Evolutionary conservation across 2,329 filamentous ascomycete genomes (phyloP).

Genomic region (Colletotrichum falcatum): DNA sequence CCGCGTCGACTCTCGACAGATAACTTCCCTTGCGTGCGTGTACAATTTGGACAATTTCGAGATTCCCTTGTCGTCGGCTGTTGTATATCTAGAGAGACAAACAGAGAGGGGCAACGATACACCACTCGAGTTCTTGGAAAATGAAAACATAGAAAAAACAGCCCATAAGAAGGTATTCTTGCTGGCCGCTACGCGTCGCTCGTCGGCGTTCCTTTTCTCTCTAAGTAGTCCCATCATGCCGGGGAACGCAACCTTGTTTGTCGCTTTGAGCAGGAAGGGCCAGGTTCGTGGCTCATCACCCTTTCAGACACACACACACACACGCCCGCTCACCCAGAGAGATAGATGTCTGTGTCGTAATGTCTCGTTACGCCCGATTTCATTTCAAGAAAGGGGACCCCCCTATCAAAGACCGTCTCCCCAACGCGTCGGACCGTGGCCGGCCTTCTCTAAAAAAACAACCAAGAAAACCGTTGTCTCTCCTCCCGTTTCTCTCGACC

Average conservation of each 20-base stretch:
- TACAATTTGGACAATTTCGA: not conserved
- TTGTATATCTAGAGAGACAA: conserved; percentile 9
- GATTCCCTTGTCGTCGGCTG: not conserved
- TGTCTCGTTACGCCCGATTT: conserved; percentile 31
- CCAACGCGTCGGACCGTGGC: not conserved
- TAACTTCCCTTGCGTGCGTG: not conserved
- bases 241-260: not conserved
- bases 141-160: not conserved
- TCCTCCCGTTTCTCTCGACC: not conserved
- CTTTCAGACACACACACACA: not conserved
- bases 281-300: not conserved
- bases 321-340: too few species aligned
- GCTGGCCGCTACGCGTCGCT: not conserved
- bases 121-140: not conserved
- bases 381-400: conserved; percentile 1
- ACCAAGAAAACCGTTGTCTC: not conserved
- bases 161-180: not conserved
- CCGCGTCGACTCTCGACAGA: not conserved
- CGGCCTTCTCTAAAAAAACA: not conserved
- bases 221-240: not conserved
- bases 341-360: conserved; percentile 50
- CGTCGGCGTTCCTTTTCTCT: not conserved
- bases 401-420: not conserved
- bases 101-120: not conserved
- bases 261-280: not conserved